phyloP scores from a whole-genome alignment of 1,284 basidiomycete species.

The Lignosus rhinocerotis region DNA sequence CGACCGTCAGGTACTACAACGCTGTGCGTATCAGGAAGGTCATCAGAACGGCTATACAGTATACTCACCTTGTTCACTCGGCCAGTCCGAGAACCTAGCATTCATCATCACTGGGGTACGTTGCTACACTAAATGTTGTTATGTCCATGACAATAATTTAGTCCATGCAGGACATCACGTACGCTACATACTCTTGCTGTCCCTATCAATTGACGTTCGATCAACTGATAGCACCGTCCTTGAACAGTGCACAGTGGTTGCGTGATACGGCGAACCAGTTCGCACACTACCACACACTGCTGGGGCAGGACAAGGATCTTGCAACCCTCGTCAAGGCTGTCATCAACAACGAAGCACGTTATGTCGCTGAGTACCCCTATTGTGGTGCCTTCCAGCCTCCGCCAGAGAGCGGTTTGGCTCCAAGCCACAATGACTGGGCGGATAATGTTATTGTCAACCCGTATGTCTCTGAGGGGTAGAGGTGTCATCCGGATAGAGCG shows the following conservation, averaged over 20 bases:
- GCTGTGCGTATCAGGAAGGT: constrained; percentile 37
- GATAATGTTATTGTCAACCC: constrained; percentile 69
- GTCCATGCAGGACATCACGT: constrained; percentile 64
- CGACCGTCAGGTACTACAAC: constrained; percentile 73
- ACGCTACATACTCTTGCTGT: constrained; percentile 9
- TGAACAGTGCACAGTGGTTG: constrained; percentile 62
- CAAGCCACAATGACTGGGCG: constrained; percentile 65
- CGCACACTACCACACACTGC: constrained; percentile 62
- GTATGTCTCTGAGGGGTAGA: constrained; percentile 39
- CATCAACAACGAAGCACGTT: constrained; percentile 76
- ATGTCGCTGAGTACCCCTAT: constrained; percentile 72
- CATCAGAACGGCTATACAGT: neutral
- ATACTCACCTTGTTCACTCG: neutral
- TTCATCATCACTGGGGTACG: constrained; percentile 75
- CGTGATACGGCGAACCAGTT: constrained; percentile 82
- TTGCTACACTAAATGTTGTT: constrained; percentile 7
- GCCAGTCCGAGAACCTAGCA: constrained; percentile 62
- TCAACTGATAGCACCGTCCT: no score
- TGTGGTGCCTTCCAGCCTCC: constrained; percentile 79
- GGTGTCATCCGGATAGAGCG: no score
- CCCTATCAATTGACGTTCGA: neutral
- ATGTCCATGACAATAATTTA: neutral
- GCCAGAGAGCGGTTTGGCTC: constrained; percentile 63
- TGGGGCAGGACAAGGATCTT: constrained; percentile 56
- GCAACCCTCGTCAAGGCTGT: constrained; percentile 69